Evolutionary conservation across 2,329 filamentous ascomycete species (phyloP).

Genomic region (Phyllosticta citriasiana): DNA sequence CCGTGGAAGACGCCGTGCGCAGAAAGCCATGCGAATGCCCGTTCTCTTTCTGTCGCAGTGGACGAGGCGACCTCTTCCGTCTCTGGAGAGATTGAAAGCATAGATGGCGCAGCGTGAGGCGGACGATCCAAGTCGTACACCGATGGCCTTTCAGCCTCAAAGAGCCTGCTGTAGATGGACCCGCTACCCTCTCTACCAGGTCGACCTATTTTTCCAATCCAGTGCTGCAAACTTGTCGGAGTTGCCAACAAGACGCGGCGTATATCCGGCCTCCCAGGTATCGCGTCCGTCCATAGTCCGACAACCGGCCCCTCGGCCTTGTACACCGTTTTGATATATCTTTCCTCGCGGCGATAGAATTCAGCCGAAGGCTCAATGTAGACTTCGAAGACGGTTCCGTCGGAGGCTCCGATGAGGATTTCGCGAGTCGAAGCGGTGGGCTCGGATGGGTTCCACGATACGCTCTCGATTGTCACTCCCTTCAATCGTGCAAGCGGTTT

Average conservation of each 20-base stretch:
- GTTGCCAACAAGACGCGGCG: constrained; percentile 74
- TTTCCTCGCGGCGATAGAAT: constrained; percentile 91
- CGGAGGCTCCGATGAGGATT: constrained; percentile 82
- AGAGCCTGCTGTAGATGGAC: constrained; percentile 77
- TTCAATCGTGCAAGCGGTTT: constrained; percentile 73
- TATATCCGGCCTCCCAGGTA: constrained; percentile 58
- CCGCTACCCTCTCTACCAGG: constrained; percentile 67
- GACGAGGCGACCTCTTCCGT: constrained; percentile 38
- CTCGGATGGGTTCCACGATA: constrained; percentile 90
- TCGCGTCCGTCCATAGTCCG: constrained; percentile 72
- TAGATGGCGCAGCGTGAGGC: constrained; percentile 50
- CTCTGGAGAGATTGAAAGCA: constrained; percentile 69
- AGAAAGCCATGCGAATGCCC: constrained; percentile 83
- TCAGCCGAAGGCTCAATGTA: constrained; percentile 92
- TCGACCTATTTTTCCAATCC: constrained; percentile 66
- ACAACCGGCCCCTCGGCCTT: constrained; percentile 77
- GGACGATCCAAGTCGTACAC: constrained; percentile 61
- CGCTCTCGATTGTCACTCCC: constrained; percentile 74
- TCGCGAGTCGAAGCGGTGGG: constrained; percentile 91
- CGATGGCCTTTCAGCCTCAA: constrained; percentile 74
- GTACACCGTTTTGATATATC: constrained; percentile 76
- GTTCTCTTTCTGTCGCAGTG: constrained; percentile 52
- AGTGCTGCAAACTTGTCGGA: constrained; percentile 66
- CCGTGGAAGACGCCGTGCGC: constrained; percentile 82
- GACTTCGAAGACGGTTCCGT: constrained; percentile 89